These are phyloP conservation scores for Microcyclospora tardicrescens DNA, from an alignment of 2,329 filamentous ascomycete species.

Conservation along the genomic window DNA sequence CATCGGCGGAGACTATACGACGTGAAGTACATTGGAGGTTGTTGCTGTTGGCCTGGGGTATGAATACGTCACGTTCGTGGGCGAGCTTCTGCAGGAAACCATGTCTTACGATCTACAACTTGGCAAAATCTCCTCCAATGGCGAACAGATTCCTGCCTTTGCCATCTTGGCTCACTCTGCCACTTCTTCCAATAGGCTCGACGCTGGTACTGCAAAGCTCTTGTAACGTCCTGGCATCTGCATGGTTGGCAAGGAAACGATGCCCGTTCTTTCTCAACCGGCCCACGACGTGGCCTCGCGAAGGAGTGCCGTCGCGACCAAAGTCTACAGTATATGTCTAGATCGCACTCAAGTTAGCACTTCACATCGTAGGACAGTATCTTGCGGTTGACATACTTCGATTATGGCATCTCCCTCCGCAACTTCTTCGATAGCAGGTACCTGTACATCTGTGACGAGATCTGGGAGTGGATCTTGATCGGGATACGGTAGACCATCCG, in stretches of 20 bases:
- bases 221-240: constrained; percentile 35
- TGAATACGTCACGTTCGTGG: too few relatives aligned
- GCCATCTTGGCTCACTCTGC: constrained; percentile 29
- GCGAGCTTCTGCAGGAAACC: too few relatives aligned
- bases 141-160: constrained; percentile 29
- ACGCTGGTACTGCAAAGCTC: constrained; percentile 29
- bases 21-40: too few relatives aligned
- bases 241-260: constrained; percentile 47
- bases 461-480: constrained; percentile 32
- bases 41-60: too few relatives aligned
- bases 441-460: constrained; percentile 27
- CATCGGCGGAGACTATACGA: too few relatives aligned
- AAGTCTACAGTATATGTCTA: constrained; percentile 51
- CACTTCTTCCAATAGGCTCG: constrained; percentile 38
- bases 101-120: constrained; percentile 2
- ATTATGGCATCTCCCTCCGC: constrained; percentile 40
- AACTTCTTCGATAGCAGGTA: constrained; percentile 29
- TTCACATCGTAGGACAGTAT: not conserved
- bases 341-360: not conserved
- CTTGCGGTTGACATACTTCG: constrained; percentile 31
- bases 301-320: constrained; percentile 36
- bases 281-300: constrained; percentile 40
- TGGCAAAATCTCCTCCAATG: constrained; percentile 9
- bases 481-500: constrained; percentile 33
- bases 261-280: constrained; percentile 33